These are phyloP conservation scores for Phytophthora pluvialis DNA, from an alignment of 352 stramenopile genomes.

Conservation along the genomic window DNA sequence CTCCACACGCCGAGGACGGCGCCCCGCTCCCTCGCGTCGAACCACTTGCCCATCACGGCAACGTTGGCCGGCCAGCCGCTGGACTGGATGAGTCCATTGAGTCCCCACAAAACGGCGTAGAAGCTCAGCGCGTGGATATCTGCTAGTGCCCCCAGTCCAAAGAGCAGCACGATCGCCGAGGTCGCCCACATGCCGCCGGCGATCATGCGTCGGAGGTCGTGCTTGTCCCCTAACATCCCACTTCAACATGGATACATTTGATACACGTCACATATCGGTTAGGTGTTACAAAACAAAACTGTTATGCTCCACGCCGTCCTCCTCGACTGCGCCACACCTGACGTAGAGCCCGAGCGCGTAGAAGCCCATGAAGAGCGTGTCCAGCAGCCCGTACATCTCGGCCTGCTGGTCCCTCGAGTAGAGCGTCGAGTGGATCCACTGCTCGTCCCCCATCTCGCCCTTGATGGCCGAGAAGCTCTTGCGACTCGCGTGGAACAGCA, in stretches of 20 bases:
- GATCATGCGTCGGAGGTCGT: constrained; percentile 76
- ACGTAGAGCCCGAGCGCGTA: constrained; percentile 78
- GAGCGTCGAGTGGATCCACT: constrained; percentile 75
- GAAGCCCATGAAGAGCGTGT: constrained; percentile 85
- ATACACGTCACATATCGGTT: constrained; percentile 28
- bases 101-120: constrained; percentile 72
- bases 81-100: constrained; percentile 87
- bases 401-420: constrained; percentile 69
- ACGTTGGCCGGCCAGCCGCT: constrained; percentile 80
- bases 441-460: constrained; percentile 77
- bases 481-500: constrained; percentile 76
- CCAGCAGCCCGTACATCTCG: constrained; percentile 82
- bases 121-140: constrained; percentile 75
- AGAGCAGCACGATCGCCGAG: constrained; percentile 57
- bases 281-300: constrained; percentile 1
- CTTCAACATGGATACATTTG: constrained; percentile 27
- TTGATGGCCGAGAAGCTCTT: constrained; percentile 89
- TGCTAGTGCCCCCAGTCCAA: constrained; percentile 63
- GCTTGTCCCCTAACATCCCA: constrained; percentile 72
- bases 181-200: constrained; percentile 76
- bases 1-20: constrained; percentile 95
- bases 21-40: constrained; percentile 73
- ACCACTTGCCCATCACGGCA: constrained; percentile 94
- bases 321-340: constrained; percentile 37
- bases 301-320: not conserved